These are phyloP conservation scores for Rickenella mellea DNA, from an alignment of 768 basidiomycete species.

Conservation along the genomic window DNA sequence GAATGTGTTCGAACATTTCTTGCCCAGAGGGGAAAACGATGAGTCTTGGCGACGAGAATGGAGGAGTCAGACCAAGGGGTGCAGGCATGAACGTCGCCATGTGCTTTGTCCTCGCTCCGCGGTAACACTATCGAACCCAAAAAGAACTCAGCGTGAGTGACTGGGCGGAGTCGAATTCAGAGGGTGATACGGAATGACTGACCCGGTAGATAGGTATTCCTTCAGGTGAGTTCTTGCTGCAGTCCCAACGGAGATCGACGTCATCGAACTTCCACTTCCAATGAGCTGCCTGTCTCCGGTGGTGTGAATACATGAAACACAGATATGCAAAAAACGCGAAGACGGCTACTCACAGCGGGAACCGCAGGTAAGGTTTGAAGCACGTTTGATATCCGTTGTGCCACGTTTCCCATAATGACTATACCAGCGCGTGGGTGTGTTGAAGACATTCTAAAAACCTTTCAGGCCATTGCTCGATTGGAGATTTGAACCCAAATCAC, in stretches of 20 bases:
- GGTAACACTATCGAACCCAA: neutral
- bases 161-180: conserved; percentile 5
- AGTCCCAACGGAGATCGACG: conserved; percentile 35
- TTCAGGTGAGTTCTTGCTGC: conserved; percentile 31
- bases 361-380: conserved; percentile 23
- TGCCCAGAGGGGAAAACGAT: conserved; percentile 38
- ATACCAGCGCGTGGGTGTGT: no score
- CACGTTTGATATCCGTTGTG: no score
- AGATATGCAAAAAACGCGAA: no score
- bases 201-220: conserved; percentile 40
- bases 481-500: conserved; percentile 7
- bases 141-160: neutral
- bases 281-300: no score
- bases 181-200: conserved; percentile 11
- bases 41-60: conserved; percentile 32
- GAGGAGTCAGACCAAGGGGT: conserved; percentile 34
- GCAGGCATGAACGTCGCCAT: conserved; percentile 39
- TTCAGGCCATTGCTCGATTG: no score
- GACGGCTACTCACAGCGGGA: conserved; percentile 20
- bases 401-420: no score
- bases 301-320: no score
- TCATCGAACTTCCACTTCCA: conserved; percentile 31
- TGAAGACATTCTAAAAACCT: no score
- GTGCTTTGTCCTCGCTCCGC: no score
- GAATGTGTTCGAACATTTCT: conserved; percentile 33